Base-by-base conservation (phyloP, 768 basidiomycete genomes). In the Sarcodon sp. region DNA sequence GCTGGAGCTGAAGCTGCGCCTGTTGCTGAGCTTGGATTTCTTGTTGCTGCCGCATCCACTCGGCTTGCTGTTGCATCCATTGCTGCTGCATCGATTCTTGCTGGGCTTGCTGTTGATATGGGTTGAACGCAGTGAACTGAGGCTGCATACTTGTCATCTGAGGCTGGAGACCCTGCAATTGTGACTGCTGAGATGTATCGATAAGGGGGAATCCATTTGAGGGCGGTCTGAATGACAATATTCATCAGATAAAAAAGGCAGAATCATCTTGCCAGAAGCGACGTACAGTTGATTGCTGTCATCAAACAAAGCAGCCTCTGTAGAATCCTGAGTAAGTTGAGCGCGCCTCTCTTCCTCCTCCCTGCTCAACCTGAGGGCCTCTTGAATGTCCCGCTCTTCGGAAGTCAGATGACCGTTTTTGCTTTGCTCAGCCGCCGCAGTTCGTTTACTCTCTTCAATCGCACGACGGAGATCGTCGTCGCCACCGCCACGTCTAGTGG, bases 91-190 rank as follows among this genome's bases (percentile, higher is more conserved):
- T 76, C 12, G 83, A 83, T 63, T 94, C 90, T 56, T 93, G 90
- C 57, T 93, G 86, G 43, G 84, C 79, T 60, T 93, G 93, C 61
- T 92, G 90, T 59, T 89, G 87, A 53, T 89, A 91, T 0, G 88
- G 88, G 63, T 98, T 98, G 73, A 90, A 97, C 0, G 87, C 80
- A 7, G 88, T 91, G 62, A 86, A 88, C 57, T 93, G 91, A 0
- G 87, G 86, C 54, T 84, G 84, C 41, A 90, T 57, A 10, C 73
- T 66, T 1, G 85, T 86, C 59, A 73, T 81, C 55, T 91, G 90
- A 1, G 87, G 83, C 59, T 88, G 87, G 31, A 89, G 59, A 32
- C 61, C 61, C n/a, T 53, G 53, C 48, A 56, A 65, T 52, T 71
- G 69, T 37, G 57, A 63, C 47, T 64, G 66, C 13, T 77, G 68